Evolutionary conservation across 2,329 filamentous ascomycete genomes (phyloP), one percentile per base, ranked within the genome.

Genomic region (Capronia epimyces): DNA sequence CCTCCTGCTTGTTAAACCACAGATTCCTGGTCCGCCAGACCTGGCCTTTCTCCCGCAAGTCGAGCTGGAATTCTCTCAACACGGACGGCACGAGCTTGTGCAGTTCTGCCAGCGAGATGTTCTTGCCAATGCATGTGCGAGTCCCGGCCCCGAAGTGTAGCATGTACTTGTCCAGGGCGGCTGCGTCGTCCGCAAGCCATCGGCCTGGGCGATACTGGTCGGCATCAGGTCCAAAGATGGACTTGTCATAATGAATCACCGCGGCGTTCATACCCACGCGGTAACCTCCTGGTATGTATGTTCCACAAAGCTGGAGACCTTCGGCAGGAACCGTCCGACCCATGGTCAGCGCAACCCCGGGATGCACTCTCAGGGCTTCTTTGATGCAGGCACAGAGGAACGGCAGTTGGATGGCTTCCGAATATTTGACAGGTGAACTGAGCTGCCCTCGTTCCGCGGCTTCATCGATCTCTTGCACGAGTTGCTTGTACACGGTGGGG

Each of bases 271-370:
- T 56, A 12, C 56, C 53, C 15, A 58, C 48, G 2, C 50, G 40
- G 24, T 49, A 56, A 10, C 56, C 56, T 10, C 18, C 44, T 3
- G 56, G 56, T 7, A 58, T 50, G 13, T 50, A 53, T 29, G 39
- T 27, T 42, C 57, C n/a, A 56, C 45, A 18, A 45, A 46, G 9
- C 49, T 58, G 31, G 42, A 56, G 31, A 3, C 56, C 56, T 13
- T 47, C 53, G 9, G 10, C 31, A 16, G 63, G 61, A 2, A 54
- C 59, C 12, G 57, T 40, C 1, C 62, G 59, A 7, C 57, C 57
- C 43, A 65, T 52, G 20, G 57, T 58, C 15, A 64, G 34, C 2
- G 45, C 62, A 18, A 61, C 56, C 24, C 57, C 59, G 3, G 62
- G 62, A 40, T 58, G 53, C 29, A 56, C 15, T 8, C 56, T 46